A percentile compares a stretch with the other conserved stretches of the same genome.
Evolutionary conservation across 495 filamentous ascomycete genomes (phyloP).

Genomic region (Aspergillus heteromorphus): DNA sequence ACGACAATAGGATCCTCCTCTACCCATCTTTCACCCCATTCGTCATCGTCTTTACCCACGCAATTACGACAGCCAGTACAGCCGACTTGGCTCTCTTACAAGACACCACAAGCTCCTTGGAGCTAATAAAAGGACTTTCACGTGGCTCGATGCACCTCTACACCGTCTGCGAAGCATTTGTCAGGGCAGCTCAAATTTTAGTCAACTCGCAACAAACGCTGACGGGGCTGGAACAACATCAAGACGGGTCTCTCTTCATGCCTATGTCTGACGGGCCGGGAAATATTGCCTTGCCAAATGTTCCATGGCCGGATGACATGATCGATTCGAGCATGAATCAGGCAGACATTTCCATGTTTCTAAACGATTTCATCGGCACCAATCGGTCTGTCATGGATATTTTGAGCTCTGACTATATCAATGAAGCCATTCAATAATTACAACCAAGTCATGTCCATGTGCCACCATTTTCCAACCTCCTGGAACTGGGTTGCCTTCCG

Average conservation of each 20-base stretch:
- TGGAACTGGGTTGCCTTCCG: too few species aligned
- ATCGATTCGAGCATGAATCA: conserved; percentile 16
- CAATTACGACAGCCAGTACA: conserved; percentile 17
- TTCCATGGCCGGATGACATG: conserved; percentile 19
- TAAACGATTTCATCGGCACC: conserved; percentile 24
- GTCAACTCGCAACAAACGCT: conserved; percentile 19
- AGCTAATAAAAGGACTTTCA: conserved; percentile 21
- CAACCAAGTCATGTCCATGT: neutral
- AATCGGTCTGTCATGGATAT: conserved; percentile 23
- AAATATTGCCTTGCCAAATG: conserved; percentile 19
- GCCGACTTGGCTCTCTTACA: conserved; percentile 16
- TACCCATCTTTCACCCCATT: conserved; percentile 26
- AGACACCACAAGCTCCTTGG: conserved; percentile 19
- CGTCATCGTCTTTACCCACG: conserved; percentile 25
- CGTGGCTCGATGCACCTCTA: conserved; percentile 19
- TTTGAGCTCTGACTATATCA: conserved; percentile 17
- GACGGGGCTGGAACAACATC: conserved; percentile 17
- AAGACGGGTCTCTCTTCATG: conserved; percentile 21
- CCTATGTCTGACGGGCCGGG: conserved; percentile 10
- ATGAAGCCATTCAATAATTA: conserved; percentile 2
- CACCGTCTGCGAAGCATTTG: conserved; percentile 21
- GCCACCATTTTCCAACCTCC: too few species aligned
- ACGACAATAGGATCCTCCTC: conserved; percentile 18
- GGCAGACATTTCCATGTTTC: conserved; percentile 20
- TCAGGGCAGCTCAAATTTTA: conserved; percentile 19